Evolutionary conservation across 352 stramenopile genomes (phyloP).

Genomic region (Globisporangium iwayamae): DNA sequence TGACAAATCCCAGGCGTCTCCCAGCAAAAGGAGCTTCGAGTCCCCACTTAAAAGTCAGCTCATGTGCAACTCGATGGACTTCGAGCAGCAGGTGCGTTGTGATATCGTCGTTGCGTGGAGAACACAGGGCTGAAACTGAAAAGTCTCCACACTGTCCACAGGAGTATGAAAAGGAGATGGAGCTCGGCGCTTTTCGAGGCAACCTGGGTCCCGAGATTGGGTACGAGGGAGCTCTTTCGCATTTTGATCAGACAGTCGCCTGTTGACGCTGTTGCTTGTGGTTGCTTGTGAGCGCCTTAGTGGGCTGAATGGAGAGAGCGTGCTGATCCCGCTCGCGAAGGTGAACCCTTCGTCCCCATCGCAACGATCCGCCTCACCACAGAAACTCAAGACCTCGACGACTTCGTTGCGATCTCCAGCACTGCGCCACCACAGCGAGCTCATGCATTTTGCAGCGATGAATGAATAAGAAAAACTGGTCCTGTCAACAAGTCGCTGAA

Average conservation of each 20-base stretch:
- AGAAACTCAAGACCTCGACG: not conserved
- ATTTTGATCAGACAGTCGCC: not conserved
- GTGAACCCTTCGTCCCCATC: conserved; percentile 2
- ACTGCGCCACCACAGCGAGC: conserved; percentile 32
- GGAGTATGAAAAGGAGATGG: conserved; percentile 4
- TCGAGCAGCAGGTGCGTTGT: conserved; percentile 4
- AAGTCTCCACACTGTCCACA: not conserved
- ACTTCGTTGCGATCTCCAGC: not conserved
- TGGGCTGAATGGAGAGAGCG: conserved; percentile 29
- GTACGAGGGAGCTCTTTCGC: not conserved
- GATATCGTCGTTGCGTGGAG: not conserved
- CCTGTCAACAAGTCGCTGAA: no score
- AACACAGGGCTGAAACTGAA: not conserved
- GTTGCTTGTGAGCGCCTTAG: not conserved
- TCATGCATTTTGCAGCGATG: conserved; percentile 27
- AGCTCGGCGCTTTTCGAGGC: conserved; percentile 2
- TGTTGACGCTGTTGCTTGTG: not conserved
- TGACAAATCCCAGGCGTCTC: not conserved
- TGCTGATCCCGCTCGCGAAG: conserved; percentile 34
- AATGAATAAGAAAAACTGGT: not conserved
- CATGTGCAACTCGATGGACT: not conserved
- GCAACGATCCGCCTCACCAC: not conserved
- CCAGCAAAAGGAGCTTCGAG: not conserved
- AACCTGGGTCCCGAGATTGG: conserved; percentile 7
- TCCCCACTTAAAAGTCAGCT: conserved; percentile 1